Evolutionary conservation across 2,329 filamentous ascomycete species (phyloP).

Genomic region (Chaetoscypha palmicola): DNA sequence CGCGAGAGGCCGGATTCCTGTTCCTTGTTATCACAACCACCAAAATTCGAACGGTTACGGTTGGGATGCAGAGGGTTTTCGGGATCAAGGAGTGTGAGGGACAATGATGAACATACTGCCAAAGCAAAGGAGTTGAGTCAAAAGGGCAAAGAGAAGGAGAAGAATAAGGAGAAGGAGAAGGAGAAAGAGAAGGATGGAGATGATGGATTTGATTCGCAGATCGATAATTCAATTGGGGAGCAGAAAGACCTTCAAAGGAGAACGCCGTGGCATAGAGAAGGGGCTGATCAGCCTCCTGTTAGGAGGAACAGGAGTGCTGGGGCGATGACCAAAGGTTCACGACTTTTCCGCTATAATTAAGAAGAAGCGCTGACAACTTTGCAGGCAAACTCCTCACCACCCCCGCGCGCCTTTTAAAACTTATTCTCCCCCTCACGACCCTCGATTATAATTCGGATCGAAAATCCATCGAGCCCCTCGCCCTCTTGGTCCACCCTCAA

Average conservation of each 20-base stretch:
- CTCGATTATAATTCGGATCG: conserved; percentile 51
- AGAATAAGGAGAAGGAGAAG: conserved; percentile 15
- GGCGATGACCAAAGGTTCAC: conserved; percentile 61
- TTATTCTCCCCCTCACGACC: conserved; percentile 68
- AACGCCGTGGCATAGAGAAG: conserved; percentile 60
- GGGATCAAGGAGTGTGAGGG: not conserved
- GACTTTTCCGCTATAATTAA: too few species aligned
- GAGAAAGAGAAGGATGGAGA: conserved; percentile 26
- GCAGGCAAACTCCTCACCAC: conserved; percentile 75
- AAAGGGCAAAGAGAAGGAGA: conserved; percentile 26
- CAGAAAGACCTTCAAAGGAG: conserved; percentile 50
- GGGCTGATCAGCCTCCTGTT: conserved; percentile 50
- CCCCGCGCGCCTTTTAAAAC: conserved; percentile 70
- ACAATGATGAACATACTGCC: conserved; percentile 5
- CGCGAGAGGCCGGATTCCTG: too few species aligned
- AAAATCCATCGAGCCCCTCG: conserved; percentile 74
- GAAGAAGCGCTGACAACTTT: too few species aligned
- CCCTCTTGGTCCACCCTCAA: conserved; percentile 79
- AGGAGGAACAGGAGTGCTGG: conserved; percentile 38
- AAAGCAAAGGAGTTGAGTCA: conserved; percentile 20
- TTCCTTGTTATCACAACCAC: too few species aligned
- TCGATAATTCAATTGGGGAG: conserved; percentile 32
- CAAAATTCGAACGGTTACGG: too few species aligned
- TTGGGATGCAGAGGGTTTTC: too few species aligned
- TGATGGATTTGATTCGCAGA: conserved; percentile 31